These are phyloP conservation scores for Metarhizium brunneum DNA, from an alignment of 2,329 filamentous ascomycete species.

Conservation along the genomic window DNA sequence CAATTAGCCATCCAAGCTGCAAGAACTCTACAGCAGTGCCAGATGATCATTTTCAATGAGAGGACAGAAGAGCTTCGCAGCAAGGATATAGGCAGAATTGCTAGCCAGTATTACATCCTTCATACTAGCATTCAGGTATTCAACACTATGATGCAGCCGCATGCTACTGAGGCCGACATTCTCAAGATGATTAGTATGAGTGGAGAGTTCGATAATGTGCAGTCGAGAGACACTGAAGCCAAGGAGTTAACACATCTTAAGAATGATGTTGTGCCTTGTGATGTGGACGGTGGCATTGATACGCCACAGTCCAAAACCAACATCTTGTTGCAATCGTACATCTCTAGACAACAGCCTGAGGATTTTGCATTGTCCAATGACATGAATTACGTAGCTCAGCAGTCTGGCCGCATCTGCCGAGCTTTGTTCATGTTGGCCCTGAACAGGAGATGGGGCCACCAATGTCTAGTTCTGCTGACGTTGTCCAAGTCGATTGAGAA, in stretches of 20 bases:
- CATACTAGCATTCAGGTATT: slow-evolving; percentile 93
- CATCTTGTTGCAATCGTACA: slow-evolving; percentile 87
- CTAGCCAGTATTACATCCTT: slow-evolving; percentile 92
- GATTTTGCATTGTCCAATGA: slow-evolving; percentile 93
- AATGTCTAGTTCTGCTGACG: slow-evolving; percentile 83
- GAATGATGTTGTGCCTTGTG: slow-evolving; percentile 63
- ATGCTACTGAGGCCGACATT: slow-evolving; percentile 82
- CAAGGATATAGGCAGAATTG: slow-evolving; percentile 93
- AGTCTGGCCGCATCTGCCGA: slow-evolving; percentile 86
- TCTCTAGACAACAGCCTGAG: slow-evolving; percentile 77
- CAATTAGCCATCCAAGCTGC: slow-evolving; percentile 86
- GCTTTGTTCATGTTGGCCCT: slow-evolving; percentile 96
- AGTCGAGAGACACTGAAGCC: slow-evolving; percentile 81
- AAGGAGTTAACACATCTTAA: slow-evolving; percentile 74
- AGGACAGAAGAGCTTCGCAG: slow-evolving; percentile 83
- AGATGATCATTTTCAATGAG: slow-evolving; percentile 99
- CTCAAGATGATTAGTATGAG: slow-evolving; percentile 96
- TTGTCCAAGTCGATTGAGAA: slow-evolving; percentile 97
- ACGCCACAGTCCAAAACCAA: slow-evolving; percentile 87
- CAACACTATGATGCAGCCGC: slow-evolving; percentile 85
- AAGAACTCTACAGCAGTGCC: slow-evolving; percentile 75
- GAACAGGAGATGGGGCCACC: slow-evolving; percentile 90
- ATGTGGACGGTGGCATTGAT: slow-evolving; percentile 64
- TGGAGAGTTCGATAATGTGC: slow-evolving; percentile 95
- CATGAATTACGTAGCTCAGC: slow-evolving; percentile 89